These are phyloP conservation scores for Omphalea diandra DNA, from an alignment of 441 rosid species.

Conservation along the genomic window DNA sequence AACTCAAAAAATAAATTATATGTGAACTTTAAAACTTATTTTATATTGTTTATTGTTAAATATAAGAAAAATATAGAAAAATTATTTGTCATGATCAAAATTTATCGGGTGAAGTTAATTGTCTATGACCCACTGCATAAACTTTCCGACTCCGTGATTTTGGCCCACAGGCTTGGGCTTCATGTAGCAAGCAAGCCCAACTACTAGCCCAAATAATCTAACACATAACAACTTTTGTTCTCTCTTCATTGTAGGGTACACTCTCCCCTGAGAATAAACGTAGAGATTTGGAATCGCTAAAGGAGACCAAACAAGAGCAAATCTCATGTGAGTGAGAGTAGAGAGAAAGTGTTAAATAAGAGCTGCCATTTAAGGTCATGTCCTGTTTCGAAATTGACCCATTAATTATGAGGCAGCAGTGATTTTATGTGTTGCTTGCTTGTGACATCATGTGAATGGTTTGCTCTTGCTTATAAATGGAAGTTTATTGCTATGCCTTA, in stretches of 20 bases:
- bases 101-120: too few species aligned
- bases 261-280: constrained; percentile 31
- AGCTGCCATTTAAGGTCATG: constrained; percentile 10
- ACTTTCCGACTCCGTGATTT: too few species aligned
- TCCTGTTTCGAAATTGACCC: constrained; percentile 5
- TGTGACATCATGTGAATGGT: background rate
- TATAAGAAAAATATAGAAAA: too few species aligned
- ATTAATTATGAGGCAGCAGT: background rate
- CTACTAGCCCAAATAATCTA: background rate
- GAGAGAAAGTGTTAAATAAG: constrained; percentile 7
- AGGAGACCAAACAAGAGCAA: background rate
- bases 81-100: too few species aligned
- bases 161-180: too few species aligned
- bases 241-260: constrained; percentile 31
- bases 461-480: background rate
- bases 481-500: constrained; percentile 16
- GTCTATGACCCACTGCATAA: too few species aligned
- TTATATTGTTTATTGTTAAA: too few species aligned
- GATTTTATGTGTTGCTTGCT: background rate
- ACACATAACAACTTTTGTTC: background rate
- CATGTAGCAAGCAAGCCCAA: background rate
- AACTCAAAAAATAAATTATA: too few species aligned
- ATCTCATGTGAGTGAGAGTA: background rate
- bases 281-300: background rate
- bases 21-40: too few species aligned